A percentile compares a stretch with the other conserved stretches of the same genome.
phyloP scores from a whole-genome alignment of 2,329 filamentous ascomycete genomes.

The Nemania serpens region DNA sequence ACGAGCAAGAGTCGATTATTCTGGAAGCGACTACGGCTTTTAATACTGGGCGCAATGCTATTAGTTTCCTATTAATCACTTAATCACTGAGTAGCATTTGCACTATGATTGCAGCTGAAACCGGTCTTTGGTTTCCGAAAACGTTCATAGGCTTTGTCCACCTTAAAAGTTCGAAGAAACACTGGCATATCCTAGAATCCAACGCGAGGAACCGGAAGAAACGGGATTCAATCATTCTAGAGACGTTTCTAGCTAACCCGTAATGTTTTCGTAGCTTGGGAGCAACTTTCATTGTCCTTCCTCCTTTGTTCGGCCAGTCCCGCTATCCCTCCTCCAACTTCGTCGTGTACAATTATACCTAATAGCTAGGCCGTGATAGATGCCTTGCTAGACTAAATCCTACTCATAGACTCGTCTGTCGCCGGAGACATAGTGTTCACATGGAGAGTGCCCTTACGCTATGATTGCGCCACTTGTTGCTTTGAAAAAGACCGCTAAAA shows the following conservation, averaged over 20 bases:
- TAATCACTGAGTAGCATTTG: no score
- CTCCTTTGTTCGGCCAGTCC: constrained; percentile 22
- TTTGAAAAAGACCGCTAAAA: constrained; percentile 21
- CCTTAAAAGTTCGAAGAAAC: neutral
- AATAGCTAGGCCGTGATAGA: constrained; percentile 1
- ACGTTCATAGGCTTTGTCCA: constrained; percentile 30
- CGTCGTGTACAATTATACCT: constrained; percentile 8
- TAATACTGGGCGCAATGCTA: no score
- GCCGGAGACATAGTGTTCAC: neutral
- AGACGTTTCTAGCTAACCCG: constrained; percentile 13
- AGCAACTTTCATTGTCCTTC: constrained; percentile 16
- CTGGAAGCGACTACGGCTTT: no score
- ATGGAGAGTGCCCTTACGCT: constrained; percentile 15
- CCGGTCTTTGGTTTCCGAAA: constrained; percentile 23
- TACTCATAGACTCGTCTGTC: neutral
- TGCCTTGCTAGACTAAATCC: constrained; percentile 1
- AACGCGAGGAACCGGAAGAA: constrained; percentile 21
- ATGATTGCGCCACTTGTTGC: constrained; percentile 28
- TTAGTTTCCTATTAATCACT: no score
- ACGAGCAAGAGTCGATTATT: no score
- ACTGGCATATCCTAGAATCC: constrained; percentile 2
- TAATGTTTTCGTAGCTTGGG: constrained; percentile 27
- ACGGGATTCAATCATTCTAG: constrained; percentile 28
- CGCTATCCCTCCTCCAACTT: constrained; percentile 20
- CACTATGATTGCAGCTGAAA: no score